Percentiles rank a stretch among this genome's conserved stretches.
Conservation (phyloP, 2,329 filamentous ascomycete species). For the Pseudopithomyces chartarum region DNA sequence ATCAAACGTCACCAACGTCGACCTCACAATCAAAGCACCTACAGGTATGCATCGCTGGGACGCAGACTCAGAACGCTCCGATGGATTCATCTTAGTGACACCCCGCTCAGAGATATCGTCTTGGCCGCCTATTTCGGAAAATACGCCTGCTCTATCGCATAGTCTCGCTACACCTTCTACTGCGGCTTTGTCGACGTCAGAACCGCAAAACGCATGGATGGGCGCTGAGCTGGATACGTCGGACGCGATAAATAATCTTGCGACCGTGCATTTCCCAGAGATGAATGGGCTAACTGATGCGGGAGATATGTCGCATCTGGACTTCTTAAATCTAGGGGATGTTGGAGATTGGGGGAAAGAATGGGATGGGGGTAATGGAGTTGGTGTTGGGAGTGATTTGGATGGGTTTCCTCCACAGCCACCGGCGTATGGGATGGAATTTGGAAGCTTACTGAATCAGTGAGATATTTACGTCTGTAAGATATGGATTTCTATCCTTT, state of each 20-base stretch:
- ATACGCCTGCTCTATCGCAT: conserved; percentile 17
- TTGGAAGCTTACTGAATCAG: conserved; percentile 10
- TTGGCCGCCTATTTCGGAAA: conserved; percentile 26
- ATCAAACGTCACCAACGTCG: conserved; percentile 13
- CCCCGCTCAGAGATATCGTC: conserved; percentile 30
- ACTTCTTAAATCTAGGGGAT: conserved; percentile 36
- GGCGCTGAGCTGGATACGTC: conserved; percentile 29
- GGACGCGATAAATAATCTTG: conserved; percentile 29
- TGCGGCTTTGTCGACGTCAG: conserved; percentile 12
- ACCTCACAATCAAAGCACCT: conserved; percentile 26
- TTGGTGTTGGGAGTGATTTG: conserved; percentile 29
- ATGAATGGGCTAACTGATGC: conserved; percentile 21
- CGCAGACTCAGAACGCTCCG: conserved; percentile 17
- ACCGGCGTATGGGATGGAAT: conserved; percentile 19
- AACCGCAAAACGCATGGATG: conserved; percentile 31
- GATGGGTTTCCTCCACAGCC: conserved; percentile 34
- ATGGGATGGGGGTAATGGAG: conserved; percentile 19
- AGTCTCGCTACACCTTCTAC: conserved; percentile 15
- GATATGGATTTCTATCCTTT: neutral
- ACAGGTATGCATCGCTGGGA: conserved; percentile 20
- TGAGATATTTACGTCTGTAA: no score
- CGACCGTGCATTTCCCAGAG: conserved; percentile 41
- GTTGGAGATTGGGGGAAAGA: conserved; percentile 23
- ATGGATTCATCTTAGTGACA: conserved; percentile 38
- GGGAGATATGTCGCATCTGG: conserved; percentile 31